Conservation (phyloP, 768 basidiomycete species). For the Lactifluus volemus region DNA sequence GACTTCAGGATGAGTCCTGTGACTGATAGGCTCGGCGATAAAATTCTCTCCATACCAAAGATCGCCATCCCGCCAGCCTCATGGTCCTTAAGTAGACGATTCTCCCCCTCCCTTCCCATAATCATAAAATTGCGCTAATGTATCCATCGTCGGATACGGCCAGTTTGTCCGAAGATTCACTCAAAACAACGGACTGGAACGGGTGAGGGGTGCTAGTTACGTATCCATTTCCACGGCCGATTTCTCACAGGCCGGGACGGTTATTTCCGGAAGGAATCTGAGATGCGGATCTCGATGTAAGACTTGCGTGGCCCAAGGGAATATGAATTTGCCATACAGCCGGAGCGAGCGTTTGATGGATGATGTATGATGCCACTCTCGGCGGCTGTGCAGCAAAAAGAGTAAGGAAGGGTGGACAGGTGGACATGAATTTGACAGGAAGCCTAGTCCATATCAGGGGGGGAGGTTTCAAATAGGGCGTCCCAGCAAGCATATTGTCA, state of each 20-base stretch:
- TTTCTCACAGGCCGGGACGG: constrained; percentile 10
- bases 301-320: constrained; percentile 9
- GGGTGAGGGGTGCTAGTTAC: background rate
- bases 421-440: constrained; percentile 12
- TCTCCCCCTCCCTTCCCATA: background rate
- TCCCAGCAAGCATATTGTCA: constrained; percentile 7
- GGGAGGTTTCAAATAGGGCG: background rate
- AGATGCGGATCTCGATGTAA: constrained; percentile 14
- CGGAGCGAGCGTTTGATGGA: constrained; percentile 9
- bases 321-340: constrained; percentile 11
- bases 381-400: constrained; percentile 16
- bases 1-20: background rate
- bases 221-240: constrained; percentile 9
- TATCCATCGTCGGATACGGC: background rate
- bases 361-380: constrained; percentile 8
- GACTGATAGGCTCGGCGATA: constrained; percentile 4
- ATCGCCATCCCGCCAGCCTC: constrained; percentile 4
- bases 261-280: constrained; percentile 12
- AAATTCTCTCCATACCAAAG: background rate
- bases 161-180: constrained; percentile 12
- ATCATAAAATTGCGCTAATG: background rate
- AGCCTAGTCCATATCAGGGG: constrained; percentile 11
- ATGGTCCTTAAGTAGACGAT: background rate
- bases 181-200: constrained; percentile 1
- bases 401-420: constrained; percentile 4